Evolutionary conservation across 2,329 filamentous ascomycete species (phyloP), one percentile per base, ranked within the genome.

Genomic region (Hymenoscyphus salicellus): DNA sequence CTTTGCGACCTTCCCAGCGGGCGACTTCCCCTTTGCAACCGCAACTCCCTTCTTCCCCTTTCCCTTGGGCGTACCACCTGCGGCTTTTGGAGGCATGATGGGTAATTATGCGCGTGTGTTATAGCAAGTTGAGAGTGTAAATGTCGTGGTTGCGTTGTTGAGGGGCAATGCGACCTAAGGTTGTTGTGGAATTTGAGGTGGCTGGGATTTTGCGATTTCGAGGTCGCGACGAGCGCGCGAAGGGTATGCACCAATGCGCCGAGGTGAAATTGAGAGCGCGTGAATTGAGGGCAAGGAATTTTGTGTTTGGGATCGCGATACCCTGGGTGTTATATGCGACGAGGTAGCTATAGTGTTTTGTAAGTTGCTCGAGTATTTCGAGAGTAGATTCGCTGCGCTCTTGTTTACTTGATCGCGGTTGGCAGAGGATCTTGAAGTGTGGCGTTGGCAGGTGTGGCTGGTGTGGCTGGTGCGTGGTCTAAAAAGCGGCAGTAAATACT

Each of bases 61-160:
- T 17, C 26, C 26, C 23, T 38, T 28, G 6, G 30, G 30, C 20
- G 28, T 46, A 36, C n/a, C 28, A 30, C 36, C 36, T 38, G 36
- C 36, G 36, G 46, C 14, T 43, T 65, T 65, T 36, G 63, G 56
- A 17, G 63, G 63, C 63, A 65, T 65, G 14, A 3, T 62, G 38
- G 33, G 28, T 33, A 23, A 11, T 1, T 38, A 55, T 43, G 14
- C 36, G 20, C 41, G 33, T 26, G 33, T 52, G 32, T 38, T n/a
- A 11, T 8, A 26, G 55, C 38, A 14, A 32, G 23, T 30, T 32
- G 16, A 10, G 5, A 20, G 23, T 16, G 5, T 2, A 16, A 16
- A 28, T 3, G 14, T 8, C 8, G 1, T n/a, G 20, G 23, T 38
- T 23, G 5, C 16, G 7, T 14, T 14, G 26, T 41, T 49, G 20